phyloP scores from a whole-genome alignment of 192 early-diverging fungal genomes.

The Rhizoclosmatium globosum region DNA sequence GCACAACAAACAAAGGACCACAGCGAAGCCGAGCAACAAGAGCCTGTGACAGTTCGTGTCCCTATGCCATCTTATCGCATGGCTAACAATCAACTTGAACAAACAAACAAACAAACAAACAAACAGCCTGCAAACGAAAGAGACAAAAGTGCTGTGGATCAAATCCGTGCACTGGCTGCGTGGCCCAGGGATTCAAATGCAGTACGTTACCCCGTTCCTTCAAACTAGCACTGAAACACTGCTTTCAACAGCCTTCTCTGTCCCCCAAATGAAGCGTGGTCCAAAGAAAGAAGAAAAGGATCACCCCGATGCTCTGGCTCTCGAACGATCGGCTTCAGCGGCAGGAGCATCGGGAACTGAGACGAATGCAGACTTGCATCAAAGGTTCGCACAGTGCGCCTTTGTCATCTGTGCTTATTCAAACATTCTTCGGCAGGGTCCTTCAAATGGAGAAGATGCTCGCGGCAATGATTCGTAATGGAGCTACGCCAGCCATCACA shows the following conservation, averaged over 20 bases:
- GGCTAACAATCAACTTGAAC: too few species aligned
- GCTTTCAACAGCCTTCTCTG: slow-evolving; percentile 18
- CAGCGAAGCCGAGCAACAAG: slow-evolving; percentile 18
- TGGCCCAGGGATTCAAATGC: neutral
- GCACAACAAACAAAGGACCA: neutral
- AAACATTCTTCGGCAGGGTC: neutral
- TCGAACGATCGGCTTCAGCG: neutral
- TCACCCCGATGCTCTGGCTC: neutral
- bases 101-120: too few species aligned
- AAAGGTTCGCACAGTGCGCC: neutral
- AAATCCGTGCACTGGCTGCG: slow-evolving; percentile 24
- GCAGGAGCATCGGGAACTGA: neutral
- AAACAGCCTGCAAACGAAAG: slow-evolving; percentile 29
- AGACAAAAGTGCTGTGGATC: slow-evolving; percentile 33
- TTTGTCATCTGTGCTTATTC: neutral
- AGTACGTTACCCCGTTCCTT: neutral
- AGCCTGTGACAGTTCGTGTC: slow-evolving; percentile 15
- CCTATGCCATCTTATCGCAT: too few species aligned
- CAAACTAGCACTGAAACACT: neutral
- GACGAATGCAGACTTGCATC: neutral
- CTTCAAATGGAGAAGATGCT: slow-evolving; percentile 26
- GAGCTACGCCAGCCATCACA: neutral
- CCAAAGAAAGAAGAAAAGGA: slow-evolving; percentile 19
- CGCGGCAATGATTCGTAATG: slow-evolving; percentile 8
- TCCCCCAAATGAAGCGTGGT: slow-evolving; percentile 25